A percentile compares a stretch with the other conserved stretches of the same genome.
Evolutionary conservation across 2,329 filamentous ascomycete species (phyloP).

Genomic region (Neocatenulostroma microsporum): DNA sequence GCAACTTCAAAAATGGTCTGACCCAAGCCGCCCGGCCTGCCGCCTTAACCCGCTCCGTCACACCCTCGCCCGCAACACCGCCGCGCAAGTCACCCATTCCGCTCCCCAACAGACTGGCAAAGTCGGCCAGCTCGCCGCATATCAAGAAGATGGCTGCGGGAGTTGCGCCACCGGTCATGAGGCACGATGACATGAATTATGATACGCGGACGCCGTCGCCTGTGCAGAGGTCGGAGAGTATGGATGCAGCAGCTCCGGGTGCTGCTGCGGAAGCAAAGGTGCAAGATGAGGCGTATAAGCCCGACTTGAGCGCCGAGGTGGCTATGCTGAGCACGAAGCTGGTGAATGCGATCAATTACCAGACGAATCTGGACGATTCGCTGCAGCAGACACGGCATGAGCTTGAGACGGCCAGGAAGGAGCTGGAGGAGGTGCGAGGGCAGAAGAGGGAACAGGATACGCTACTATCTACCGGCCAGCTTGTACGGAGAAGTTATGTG

Average conservation of each 20-base stretch:
- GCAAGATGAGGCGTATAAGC: conserved; percentile 40
- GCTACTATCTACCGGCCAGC: conserved; percentile 62
- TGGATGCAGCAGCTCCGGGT: conserved; percentile 32
- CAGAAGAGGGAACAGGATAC: conserved; percentile 62
- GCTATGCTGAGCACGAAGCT: conserved; percentile 89
- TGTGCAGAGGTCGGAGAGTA: conserved; percentile 14
- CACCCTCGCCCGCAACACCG: conserved; percentile 6
- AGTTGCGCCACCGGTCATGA: conserved; percentile 7
- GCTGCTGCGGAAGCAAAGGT: conserved; percentile 23
- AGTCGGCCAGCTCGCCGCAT: conserved; percentile 18
- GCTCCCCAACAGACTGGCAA: conserved; percentile 16
- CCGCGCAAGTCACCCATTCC: neutral
- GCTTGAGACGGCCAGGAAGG: conserved; percentile 62
- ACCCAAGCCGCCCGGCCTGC: conserved; percentile 4
- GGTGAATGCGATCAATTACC: conserved; percentile 94
- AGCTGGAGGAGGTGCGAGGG: conserved; percentile 60
- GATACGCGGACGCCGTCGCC: conserved; percentile 40
- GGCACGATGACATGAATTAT: conserved; percentile 22
- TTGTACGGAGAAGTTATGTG: conserved; percentile 66
- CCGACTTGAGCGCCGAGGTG: conserved; percentile 66
- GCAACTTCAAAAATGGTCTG: conserved; percentile 7
- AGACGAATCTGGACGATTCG: conserved; percentile 83
- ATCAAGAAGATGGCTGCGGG: conserved; percentile 16
- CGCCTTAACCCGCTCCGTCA: conserved; percentile 7
- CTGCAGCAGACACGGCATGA: conserved; percentile 76